Evolutionary conservation across 129 eudicot genomes (phyloP).

Genomic region (Erigeron canadensis): DNA sequence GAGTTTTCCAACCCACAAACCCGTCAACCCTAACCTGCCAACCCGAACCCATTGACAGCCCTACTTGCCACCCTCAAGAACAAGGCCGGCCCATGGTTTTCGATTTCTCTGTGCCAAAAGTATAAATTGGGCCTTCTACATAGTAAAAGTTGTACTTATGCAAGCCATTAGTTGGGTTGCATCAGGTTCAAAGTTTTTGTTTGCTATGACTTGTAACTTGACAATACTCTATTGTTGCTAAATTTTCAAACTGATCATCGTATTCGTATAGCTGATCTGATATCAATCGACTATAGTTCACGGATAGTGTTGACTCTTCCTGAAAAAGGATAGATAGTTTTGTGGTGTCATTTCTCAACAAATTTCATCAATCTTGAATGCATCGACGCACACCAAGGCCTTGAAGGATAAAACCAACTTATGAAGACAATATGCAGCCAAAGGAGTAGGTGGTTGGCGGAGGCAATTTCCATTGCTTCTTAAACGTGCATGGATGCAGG

Average conservation of each 20-base stretch:
- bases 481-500: constrained; percentile 99
- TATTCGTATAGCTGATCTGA: constrained; percentile 96
- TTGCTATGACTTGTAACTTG: too few species aligned
- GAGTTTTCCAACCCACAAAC: too few species aligned
- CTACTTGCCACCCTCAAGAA: too few species aligned
- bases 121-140: too few species aligned
- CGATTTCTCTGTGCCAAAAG: too few species aligned
- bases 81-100: too few species aligned
- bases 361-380: constrained; percentile 54
- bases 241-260: constrained; percentile 25
- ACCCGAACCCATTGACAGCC: too few species aligned
- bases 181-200: too few species aligned
- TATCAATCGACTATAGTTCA: constrained; percentile 92
- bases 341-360: constrained; percentile 77
- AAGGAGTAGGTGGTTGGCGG: constrained; percentile 76
- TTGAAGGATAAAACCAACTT: constrained; percentile 30
- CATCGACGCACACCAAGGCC: constrained; percentile 50
- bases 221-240: constrained; percentile 14
- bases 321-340: constrained; percentile 85
- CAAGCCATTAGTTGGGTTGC: too few species aligned
- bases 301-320: constrained; percentile 75
- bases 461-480: constrained; percentile 81
- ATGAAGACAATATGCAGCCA: constrained; percentile 35
- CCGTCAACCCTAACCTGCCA: too few species aligned
- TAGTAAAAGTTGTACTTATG: too few species aligned